Percentiles rank a stretch among this genome's conserved stretches.
Conservation (phyloP, 176 grass and related monocot species). For the Triticum urartu region DNA sequence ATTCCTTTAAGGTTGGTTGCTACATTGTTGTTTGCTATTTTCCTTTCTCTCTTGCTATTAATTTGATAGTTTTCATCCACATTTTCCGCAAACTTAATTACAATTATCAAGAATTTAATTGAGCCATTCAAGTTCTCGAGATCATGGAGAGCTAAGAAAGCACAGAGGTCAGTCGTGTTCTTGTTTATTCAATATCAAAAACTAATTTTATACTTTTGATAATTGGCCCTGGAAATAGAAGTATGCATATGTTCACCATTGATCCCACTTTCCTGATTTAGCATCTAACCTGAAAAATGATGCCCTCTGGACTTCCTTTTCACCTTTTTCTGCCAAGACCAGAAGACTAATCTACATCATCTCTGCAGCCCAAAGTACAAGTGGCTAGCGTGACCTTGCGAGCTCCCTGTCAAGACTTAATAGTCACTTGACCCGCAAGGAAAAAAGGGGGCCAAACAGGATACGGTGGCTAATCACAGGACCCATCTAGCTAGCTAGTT, state of each 20-base stretch:
- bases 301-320: background rate
- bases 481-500: background rate
- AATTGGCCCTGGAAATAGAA: too few species aligned
- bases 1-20: background rate
- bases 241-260: background rate
- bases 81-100: background rate
- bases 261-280: background rate
- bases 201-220: too few species aligned
- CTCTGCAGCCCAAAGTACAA: background rate
- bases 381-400: background rate
- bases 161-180: too few species aligned
- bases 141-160: too few species aligned
- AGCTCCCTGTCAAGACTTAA: background rate
- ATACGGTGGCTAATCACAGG: conserved; percentile 17
- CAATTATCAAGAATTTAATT: background rate
- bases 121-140: too few species aligned
- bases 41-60: background rate
- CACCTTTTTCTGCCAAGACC: background rate
- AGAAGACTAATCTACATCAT: background rate
- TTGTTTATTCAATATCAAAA: too few species aligned
- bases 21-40: background rate
- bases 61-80: background rate
- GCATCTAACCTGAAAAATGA: background rate
- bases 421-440: conserved; percentile 6
- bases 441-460: background rate